Evolutionary conservation across 2,329 filamentous ascomycete species (phyloP), one percentile per base, ranked within the genome.

Genomic region (Epichloe hybrida): DNA sequence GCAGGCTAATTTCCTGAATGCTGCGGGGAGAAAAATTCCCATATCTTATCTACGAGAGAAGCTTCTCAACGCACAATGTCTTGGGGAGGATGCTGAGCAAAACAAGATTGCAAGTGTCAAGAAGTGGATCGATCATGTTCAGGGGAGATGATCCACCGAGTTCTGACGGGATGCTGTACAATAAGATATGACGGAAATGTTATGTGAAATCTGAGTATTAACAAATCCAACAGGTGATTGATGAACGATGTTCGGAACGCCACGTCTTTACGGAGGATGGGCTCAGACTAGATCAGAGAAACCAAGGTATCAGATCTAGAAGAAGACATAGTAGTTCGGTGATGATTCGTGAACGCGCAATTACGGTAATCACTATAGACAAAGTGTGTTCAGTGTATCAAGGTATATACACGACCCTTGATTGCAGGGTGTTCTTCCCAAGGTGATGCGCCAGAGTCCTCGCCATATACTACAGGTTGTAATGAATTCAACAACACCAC

Each of bases 1-100:
- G 59, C 70, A 73, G 53, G 67, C 69, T 34, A 66, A 65, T 46
- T 72, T 73, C 50, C 68, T 62, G 58, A 72, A 72, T 52, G 66
- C 59, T 43, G 72, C 70, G 0, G 71, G 70, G 4, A 61, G 66
- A 6, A 64, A 71, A 62, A 58, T 72, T 0, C 64, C 68, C 1
- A 55, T 68, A 7, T 62, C 66, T 36, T 56, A 65, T n/a, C 62
- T 73, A 44, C 63, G 63, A 40, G 58, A 56, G 21, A 66, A 63
- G 51, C 62, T 64, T 23, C 31, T 23, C 37, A 13, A 17, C 13
- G 21, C 37, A 21, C 9, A 8, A 4, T 12, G 13, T 35, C 11
- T 3, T 2, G 46, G 17, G 20, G 20, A 42, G 20, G 8, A 5
- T 8, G 38, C 13, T 7, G 47, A 47, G n/a, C n/a, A 43, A 20